Percentiles rank a stretch among this genome's conserved stretches.
Conservation (phyloP, 2,329 filamentous ascomycete species). For the Fusarium pseudograminearum region DNA sequence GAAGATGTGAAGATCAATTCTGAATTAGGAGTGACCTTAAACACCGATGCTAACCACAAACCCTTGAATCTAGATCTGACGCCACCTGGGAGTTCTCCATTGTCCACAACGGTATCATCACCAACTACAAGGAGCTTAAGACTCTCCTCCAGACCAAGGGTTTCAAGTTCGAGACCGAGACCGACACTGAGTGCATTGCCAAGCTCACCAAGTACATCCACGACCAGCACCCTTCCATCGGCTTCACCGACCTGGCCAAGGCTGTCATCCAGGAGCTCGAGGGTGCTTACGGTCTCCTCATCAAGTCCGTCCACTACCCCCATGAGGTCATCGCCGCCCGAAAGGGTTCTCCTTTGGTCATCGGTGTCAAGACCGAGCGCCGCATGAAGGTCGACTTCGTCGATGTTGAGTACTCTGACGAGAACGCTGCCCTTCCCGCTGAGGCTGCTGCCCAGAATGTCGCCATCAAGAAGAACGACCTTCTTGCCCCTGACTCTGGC, state of each 20-base stretch:
- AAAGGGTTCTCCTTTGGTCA: slow-evolving; percentile 97
- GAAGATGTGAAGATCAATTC: slow-evolving; percentile 17
- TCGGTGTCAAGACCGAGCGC: slow-evolving; percentile 95
- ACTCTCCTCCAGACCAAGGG: slow-evolving; percentile 92
- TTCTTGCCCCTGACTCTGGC: slow-evolving; percentile 70
- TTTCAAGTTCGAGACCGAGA: slow-evolving; percentile 99
- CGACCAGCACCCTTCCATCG: slow-evolving; percentile 92
- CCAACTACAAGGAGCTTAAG: slow-evolving; percentile 99
- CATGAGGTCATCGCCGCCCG: slow-evolving; percentile 97
- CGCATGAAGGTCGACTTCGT: slow-evolving; percentile 99
- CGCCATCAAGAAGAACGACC: slow-evolving; percentile 89
- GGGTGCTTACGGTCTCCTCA: slow-evolving; percentile 94
- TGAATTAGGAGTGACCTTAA: slow-evolving; percentile 4
- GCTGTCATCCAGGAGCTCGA: slow-evolving; percentile 98
- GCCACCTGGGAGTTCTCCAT: slow-evolving; percentile 95
- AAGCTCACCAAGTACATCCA: slow-evolving; percentile 99
- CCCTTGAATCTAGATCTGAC: slow-evolving; percentile 76
- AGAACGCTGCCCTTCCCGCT: slow-evolving; percentile 84
- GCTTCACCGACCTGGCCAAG: slow-evolving; percentile 97
- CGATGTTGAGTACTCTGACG: slow-evolving; percentile 96
- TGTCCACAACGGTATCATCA: slow-evolving; percentile 99
- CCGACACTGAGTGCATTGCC: slow-evolving; percentile 98
- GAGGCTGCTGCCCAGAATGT: slow-evolving; percentile 97
- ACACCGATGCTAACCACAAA: slow-evolving; percentile 40
- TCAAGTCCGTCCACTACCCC: slow-evolving; percentile 99